phyloP scores from a whole-genome alignment of 768 basidiomycete species.

The Phaffia tasmanica region DNA sequence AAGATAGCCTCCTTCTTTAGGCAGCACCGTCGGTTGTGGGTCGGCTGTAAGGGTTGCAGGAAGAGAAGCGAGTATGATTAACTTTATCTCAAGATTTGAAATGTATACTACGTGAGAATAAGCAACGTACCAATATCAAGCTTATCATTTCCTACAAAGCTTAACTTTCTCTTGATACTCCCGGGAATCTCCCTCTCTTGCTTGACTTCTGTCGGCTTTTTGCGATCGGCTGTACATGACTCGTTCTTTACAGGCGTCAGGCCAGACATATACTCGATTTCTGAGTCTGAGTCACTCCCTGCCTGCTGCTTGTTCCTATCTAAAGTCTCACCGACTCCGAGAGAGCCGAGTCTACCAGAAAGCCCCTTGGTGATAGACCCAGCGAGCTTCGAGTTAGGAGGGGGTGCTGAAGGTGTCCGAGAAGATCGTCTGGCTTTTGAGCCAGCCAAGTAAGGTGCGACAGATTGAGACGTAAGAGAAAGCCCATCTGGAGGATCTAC shows the following conservation, averaged over 20 bases:
- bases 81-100: not conserved
- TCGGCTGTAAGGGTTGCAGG: not conserved
- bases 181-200: not conserved
- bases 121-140: not conserved
- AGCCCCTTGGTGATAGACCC: too few relatives aligned
- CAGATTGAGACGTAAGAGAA: too few relatives aligned
- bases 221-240: not conserved
- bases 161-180: not conserved
- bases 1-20: constrained; percentile 19
- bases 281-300: not conserved
- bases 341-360: too few relatives aligned
- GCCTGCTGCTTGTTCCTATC: too few relatives aligned
- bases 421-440: too few relatives aligned
- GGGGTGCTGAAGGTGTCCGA: too few relatives aligned
- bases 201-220: constrained; percentile 1
- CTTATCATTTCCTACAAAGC: too few relatives aligned
- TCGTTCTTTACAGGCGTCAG: constrained; percentile 7
- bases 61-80: not conserved
- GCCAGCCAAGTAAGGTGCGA: too few relatives aligned
- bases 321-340: too few relatives aligned
- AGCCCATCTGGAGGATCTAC: too few relatives aligned
- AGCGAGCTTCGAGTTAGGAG: too few relatives aligned
- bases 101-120: not conserved
- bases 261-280: constrained; percentile 18
- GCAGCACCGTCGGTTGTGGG: not conserved